Base-by-base conservation (phyloP, 371 early-diverging fungal species). In the Dinochytrium kinnereticum region DNA sequence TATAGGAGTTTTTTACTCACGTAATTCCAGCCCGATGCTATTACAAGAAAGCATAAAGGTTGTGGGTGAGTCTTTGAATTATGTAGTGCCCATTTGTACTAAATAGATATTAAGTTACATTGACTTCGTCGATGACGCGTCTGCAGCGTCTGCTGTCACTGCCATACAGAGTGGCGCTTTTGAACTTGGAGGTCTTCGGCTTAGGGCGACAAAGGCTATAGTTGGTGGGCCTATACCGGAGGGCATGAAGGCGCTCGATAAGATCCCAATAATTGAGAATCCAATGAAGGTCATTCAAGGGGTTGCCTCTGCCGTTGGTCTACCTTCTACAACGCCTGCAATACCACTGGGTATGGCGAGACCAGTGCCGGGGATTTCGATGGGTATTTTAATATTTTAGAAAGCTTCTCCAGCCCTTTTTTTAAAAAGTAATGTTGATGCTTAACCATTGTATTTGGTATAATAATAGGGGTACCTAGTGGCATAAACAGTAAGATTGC, bases 191-290 rank as follows among this genome's bases (percentile, higher is more conserved):
- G 92, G 91, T 50, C 73, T 87, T 73, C 82, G 78, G 28, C 83
- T 95, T 70, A 87, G 89, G 31, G 91, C 93, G 24, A 72, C 85
- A 49, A 84, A 83, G 61, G 87, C 91, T 39, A 87, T 93, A 7
- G 82, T 94, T n/a, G 94, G 94, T 24, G 93, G 92, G 0, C 87
- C 91, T 44, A 71, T 95, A 59, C 90, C 91, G 3, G 88, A 88
- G n/a, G 95, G 95, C 24, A 94, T 94, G 94, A 83, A 86, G 38
- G 85, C 85, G 24, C 79, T 93, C 24, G 90, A 87, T 3, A 73
- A 74, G 31, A 57, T 89, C 50, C 40, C 40, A 37, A 66, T 40
- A 15, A 40, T 3, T 1, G 66, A 66, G 44, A n/a, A n/a, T n/a
- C n/a, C n/a, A n/a, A n/a, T n/a, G n/a, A n/a, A n/a, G n/a, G n/a